Conservation (phyloP, 1,284 basidiomycete species). For the Sporisorium sorghi region DNA sequence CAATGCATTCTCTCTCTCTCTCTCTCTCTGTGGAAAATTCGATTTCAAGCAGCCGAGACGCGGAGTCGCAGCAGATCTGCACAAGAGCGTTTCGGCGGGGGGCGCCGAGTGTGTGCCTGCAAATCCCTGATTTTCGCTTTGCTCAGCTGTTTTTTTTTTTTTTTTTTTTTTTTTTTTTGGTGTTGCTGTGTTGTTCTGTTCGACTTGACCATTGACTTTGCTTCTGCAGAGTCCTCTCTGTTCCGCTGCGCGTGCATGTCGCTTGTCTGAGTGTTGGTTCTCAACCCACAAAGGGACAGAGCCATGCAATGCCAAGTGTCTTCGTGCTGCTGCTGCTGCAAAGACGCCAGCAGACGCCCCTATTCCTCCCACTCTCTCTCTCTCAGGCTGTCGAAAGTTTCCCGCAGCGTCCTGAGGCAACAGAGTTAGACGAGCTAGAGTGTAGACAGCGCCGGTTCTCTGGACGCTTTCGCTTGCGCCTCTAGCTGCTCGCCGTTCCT, state of each 20-base stretch:
- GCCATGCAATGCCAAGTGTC: too few species aligned
- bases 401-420: neutral
- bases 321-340: neutral
- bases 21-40: too few species aligned
- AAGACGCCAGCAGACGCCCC: constrained; percentile 8
- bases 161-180: too few species aligned
- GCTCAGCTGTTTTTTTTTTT: constrained; percentile 3
- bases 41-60: constrained; percentile 2
- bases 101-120: neutral
- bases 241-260: constrained; percentile 5
- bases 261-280: constrained; percentile 25
- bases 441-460: constrained; percentile 10
- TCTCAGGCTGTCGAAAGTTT: neutral
- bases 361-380: constrained; percentile 2
- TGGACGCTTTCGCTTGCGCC: constrained; percentile 6
- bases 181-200: constrained; percentile 5
- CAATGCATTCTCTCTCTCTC: too few species aligned
- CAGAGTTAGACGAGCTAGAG: neutral
- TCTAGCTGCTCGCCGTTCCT: neutral
- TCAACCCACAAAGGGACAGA: constrained; percentile 3
- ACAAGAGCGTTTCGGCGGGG: neutral
- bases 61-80: constrained; percentile 3
- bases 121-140: neutral
- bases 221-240: constrained; percentile 3
- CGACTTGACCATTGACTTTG: neutral